Evolutionary conservation across 2,329 filamentous ascomycete genomes (phyloP), one percentile per base, ranked within the genome.

Genomic region (Teratosphaeria zuluensis): DNA sequence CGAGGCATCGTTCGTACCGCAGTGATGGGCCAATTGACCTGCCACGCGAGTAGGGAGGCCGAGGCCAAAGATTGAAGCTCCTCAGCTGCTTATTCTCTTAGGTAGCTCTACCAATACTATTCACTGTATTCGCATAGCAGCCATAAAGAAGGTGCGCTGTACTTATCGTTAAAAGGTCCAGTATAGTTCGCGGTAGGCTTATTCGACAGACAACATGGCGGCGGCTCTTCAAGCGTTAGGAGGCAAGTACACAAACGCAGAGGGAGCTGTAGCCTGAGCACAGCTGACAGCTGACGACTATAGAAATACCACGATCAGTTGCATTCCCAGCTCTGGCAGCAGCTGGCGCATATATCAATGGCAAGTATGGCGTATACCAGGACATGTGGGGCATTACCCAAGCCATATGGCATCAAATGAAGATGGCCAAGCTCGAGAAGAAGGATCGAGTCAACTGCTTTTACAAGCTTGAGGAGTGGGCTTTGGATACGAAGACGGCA

Each of bases 321-420:
- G 62, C 65, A n/a, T 35, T 65, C 6, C 69, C 86, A 16, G 80
- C 83, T 52, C 80, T 81, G 35, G 79, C 81, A 32, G 87, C 88
- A 4, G 80, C 81, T 3, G 76, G 87, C n/a, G 87, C 89, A 33
- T 95, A 95, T 71, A 73, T 92, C 65, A 90, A 94, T 69, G 90
- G 88, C 51, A 85, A 82, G 70, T 81, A 80, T 59, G 80, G 81
- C 6, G 65, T 92, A 52, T 84, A 78, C 70, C 85, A 89, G 69
- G 90, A 95, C 72, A 67, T 92, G n/a, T 77, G 75, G 35, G 79
- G 33, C 54, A 62, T 70, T 28, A 57, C 54, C 30, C 59, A 57
- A 65, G 81, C 80, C 32, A 70, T 89, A 59, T 92, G 84, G 68
- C 73, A 84, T 55, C 68, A 53, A 64, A 54, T 64, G 9, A 60